These are phyloP conservation scores for Vitis rupestris DNA, from an alignment of 164 flowering plant genomes.

Conservation along the genomic window DNA sequence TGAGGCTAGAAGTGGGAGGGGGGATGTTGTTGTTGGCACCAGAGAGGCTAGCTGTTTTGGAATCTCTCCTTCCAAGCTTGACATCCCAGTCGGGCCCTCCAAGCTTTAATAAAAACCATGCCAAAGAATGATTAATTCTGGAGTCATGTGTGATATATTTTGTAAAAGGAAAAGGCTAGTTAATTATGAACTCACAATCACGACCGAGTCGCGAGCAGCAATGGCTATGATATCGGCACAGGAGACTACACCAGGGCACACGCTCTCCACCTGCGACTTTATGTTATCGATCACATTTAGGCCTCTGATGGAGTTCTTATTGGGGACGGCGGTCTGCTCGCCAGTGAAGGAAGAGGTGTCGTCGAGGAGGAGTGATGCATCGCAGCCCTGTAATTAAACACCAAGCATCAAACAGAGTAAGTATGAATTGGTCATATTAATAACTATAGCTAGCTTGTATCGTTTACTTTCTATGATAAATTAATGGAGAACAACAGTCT, in stretches of 20 bases:
- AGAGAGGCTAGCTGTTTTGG: constrained; percentile 42
- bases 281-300: constrained; percentile 37
- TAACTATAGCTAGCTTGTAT: too few species aligned
- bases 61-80: constrained; percentile 48
- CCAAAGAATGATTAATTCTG: too few species aligned
- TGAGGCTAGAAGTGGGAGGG: constrained; percentile 33
- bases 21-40: constrained; percentile 48
- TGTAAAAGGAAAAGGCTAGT: too few species aligned
- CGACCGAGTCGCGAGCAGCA: constrained; percentile 48
- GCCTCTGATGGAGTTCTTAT: constrained; percentile 36
- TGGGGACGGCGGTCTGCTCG: constrained; percentile 47
- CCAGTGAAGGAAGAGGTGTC: constrained; percentile 40
- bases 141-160: too few species aligned
- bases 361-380: constrained; percentile 53
- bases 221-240: constrained; percentile 55
- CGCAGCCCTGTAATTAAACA: constrained; percentile 48
- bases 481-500: too few species aligned
- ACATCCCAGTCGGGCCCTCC: constrained; percentile 50
- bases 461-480: too few species aligned
- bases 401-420: too few species aligned
- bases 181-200: constrained; percentile 22
- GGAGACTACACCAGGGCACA: constrained; percentile 46
- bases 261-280: constrained; percentile 30
- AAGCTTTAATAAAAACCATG: constrained; percentile 23
- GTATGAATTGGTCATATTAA: neutral